Conservation (phyloP, 2,329 filamentous ascomycete genomes). For the Aspergillus pseudoterreus region DNA sequence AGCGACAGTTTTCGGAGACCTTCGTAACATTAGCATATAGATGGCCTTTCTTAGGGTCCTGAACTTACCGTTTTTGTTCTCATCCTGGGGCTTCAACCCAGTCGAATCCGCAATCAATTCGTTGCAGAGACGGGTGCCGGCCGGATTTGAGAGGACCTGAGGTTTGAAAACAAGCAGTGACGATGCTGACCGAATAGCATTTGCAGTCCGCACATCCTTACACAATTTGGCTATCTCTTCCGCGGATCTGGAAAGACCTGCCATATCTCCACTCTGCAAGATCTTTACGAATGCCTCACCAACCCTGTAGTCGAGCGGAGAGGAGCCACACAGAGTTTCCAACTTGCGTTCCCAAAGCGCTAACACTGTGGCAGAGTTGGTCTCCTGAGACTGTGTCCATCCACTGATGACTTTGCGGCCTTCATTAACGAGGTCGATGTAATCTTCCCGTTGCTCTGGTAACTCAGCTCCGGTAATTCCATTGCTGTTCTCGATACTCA, state of each 20-base stretch:
- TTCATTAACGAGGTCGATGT: slow-evolving; percentile 51
- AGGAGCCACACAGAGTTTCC: slow-evolving; percentile 27
- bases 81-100: slow-evolving; percentile 45
- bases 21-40: slow-evolving; percentile 21
- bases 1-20: slow-evolving; percentile 49
- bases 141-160: slow-evolving; percentile 45
- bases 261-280: slow-evolving; percentile 29
- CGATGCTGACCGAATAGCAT: slow-evolving; percentile 46
- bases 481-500: slow-evolving; percentile 55
- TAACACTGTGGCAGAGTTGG: slow-evolving; percentile 13
- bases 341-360: slow-evolving; percentile 34
- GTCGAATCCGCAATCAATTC: slow-evolving; percentile 60
- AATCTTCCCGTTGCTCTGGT: slow-evolving; percentile 50
- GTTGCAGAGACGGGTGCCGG: slow-evolving; percentile 54
- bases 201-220: slow-evolving; percentile 34
- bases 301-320: slow-evolving; percentile 35
- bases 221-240: slow-evolving; percentile 34
- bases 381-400: slow-evolving; percentile 34
- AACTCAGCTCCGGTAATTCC: slow-evolving; percentile 49
- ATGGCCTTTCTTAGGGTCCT: neutral
- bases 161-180: slow-evolving; percentile 49
- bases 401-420: slow-evolving; percentile 46
- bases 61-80: slow-evolving; percentile 40
- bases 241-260: slow-evolving; percentile 22
- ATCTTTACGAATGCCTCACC: slow-evolving; percentile 41